These are phyloP conservation scores for Elongisporangium undulatum DNA, from an alignment of 352 stramenopile genomes.

Conservation along the genomic window DNA sequence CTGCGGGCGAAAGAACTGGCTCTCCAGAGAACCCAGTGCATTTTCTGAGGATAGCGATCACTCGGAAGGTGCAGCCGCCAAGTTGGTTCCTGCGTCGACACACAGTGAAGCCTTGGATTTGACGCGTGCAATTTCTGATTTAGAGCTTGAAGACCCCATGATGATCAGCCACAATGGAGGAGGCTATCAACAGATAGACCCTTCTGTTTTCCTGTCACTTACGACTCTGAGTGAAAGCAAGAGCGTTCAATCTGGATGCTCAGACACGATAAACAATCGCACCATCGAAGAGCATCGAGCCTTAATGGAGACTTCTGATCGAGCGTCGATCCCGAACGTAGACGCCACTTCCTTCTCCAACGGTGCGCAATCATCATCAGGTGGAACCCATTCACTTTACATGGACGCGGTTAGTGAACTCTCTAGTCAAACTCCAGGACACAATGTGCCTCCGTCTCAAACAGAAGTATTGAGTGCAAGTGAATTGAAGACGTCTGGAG, in stretches of 20 bases:
- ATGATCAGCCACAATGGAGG: slow-evolving; percentile 57
- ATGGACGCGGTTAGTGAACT: slow-evolving; percentile 19
- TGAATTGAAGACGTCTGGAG: slow-evolving; percentile 6
- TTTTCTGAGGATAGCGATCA: slow-evolving; percentile 31
- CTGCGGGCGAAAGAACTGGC: slow-evolving; percentile 39
- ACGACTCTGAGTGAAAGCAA: slow-evolving; percentile 50
- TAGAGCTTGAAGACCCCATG: slow-evolving; percentile 85
- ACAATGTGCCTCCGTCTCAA: slow-evolving; percentile 4
- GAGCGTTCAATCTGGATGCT: slow-evolving; percentile 39
- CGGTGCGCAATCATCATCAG: not conserved
- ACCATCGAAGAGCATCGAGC: slow-evolving; percentile 6
- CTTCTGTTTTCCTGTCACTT: slow-evolving; percentile 40
- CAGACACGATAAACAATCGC: slow-evolving; percentile 25
- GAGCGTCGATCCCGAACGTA: slow-evolving; percentile 6
- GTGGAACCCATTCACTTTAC: slow-evolving; percentile 17
- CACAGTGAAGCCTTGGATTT: slow-evolving; percentile 79
- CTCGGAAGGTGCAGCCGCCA: slow-evolving; percentile 22
- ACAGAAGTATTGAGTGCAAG: slow-evolving; percentile 2
- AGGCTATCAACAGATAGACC: slow-evolving; percentile 26
- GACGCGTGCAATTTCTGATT: slow-evolving; percentile 72
- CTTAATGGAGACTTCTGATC: slow-evolving; percentile 14
- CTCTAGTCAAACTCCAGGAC: slow-evolving; percentile 7
- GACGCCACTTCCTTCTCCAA: slow-evolving; percentile 9
- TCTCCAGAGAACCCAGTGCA: slow-evolving; percentile 22
- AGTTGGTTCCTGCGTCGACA: slow-evolving; percentile 62